Base-by-base conservation (phyloP, 1,139 yeast species). In the Lodderomyces metapsilosis region DNA sequence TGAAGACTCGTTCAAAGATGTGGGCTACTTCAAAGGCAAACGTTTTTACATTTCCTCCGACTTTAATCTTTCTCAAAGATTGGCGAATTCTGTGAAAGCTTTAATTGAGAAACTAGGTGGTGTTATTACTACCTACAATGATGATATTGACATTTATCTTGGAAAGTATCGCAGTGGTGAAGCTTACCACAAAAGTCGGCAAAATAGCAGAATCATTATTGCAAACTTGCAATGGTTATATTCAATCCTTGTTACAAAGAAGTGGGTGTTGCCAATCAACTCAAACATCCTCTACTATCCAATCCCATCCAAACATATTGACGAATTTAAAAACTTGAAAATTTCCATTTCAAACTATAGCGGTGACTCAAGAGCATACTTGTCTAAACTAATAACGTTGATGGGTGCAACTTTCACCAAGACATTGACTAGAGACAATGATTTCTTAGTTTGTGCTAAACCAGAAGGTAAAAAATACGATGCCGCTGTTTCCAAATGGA, bases 381-480 rank as follows among this genome's bases (percentile, higher is more conserved):
- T 92, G 28, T 79, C 82, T 37, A 71, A 72, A 39, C 66, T 92
- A n/a, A 77, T 86, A 7, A 68, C 71, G 12, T 70, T 83, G 0
- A 59, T 88, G 53, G 98, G 98, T 0, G 98, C 92, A 0, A 66
- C 62, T 1, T 88, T 84, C 57, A 84, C 95, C 1, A 79, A 83
- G 32, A 80, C 84, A 3, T 67, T 92, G 43, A 79, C 82, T 5
- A 74, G 73, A 39, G 75, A 74, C 8, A 86, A 87, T 49, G 84
- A 95, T 3, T 88, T 81, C 57, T 66, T 92, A 37, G 73, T 92
- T 11, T 80, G 88, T 3, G 85, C 89, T 0, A 71, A 71, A 33
- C 76, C 86, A 0, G 60, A 59, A 13, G 98, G 98, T 1, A 77
- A 74, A 44, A 92, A 92, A 61, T 88, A 76, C 53, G 75, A 74